These are phyloP conservation scores for Heliosperma pusillum DNA, from an alignment of 148 eudicot genomes.

Conservation along the genomic window DNA sequence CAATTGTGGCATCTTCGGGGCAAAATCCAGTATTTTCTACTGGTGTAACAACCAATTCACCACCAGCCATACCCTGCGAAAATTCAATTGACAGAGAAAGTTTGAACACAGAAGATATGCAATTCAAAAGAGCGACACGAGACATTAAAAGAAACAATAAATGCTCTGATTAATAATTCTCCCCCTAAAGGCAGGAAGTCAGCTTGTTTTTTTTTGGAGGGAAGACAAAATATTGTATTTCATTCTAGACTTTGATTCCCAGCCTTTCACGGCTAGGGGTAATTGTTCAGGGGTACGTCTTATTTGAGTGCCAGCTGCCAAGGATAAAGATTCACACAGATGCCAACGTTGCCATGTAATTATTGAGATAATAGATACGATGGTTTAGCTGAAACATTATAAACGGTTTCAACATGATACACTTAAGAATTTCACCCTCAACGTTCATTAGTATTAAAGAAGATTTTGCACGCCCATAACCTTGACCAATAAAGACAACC, in stretches of 20 bases:
- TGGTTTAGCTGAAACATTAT: background rate
- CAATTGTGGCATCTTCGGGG: conserved; percentile 93
- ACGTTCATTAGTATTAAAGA: background rate
- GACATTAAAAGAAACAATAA: background rate
- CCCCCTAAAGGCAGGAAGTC: background rate
- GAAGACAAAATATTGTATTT: background rate
- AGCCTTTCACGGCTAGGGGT: background rate
- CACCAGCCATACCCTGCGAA: conserved; percentile 95
- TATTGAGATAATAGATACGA: background rate
- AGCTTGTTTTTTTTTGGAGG: background rate
- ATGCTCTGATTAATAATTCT: background rate
- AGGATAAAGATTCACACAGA: background rate
- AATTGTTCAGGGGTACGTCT: background rate
- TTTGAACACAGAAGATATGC: background rate
- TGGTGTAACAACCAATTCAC: conserved; percentile 85
- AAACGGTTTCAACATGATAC: background rate
- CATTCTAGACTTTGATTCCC: background rate
- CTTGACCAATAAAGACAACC: background rate
- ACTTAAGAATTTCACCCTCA: background rate
- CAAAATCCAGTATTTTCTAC: conserved; percentile 81
- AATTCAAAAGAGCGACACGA: background rate
- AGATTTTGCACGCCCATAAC: background rate
- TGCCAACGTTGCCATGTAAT: background rate
- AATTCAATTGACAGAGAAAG: conserved; percentile 11
- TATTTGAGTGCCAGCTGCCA: background rate